phyloP scores from a whole-genome alignment of 768 basidiomycete species.

The Boletus reticulatus region DNA sequence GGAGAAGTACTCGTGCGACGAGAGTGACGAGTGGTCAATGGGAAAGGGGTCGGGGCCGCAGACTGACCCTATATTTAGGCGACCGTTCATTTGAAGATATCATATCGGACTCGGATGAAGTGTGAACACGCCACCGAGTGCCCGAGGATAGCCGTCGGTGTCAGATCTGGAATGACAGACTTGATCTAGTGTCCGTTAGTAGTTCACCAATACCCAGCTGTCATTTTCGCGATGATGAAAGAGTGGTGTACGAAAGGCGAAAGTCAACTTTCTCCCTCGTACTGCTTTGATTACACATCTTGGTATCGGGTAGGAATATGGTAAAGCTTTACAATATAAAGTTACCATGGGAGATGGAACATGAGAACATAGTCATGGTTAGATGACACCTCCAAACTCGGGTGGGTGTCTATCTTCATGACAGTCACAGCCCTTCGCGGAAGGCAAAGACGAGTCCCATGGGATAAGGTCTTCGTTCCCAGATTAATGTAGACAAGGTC shows the following conservation, averaged over 20 bases:
- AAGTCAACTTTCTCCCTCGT: too few species aligned
- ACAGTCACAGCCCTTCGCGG: background rate
- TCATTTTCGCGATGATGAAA: too few species aligned
- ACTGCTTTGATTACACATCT: too few species aligned
- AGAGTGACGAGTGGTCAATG: background rate
- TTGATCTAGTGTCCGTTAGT: too few species aligned
- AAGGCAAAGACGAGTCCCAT: background rate
- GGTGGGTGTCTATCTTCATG: background rate
- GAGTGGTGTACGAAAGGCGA: too few species aligned
- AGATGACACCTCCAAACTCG: background rate
- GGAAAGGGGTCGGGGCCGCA: conserved; percentile 1
- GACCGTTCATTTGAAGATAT: background rate
- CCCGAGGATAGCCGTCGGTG: too few species aligned
- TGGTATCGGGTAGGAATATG: too few species aligned
- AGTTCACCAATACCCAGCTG: too few species aligned
- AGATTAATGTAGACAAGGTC: conserved; percentile 2
- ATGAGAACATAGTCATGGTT: conserved; percentile 1
- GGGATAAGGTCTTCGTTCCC: conserved; percentile 4
- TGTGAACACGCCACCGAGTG: too few species aligned
- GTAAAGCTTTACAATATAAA: too few species aligned
- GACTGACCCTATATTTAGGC: conserved; percentile 7
- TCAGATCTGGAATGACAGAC: too few species aligned
- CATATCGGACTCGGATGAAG: too few species aligned
- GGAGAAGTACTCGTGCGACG: background rate
- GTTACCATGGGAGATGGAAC: conserved; percentile 2